Base-by-base conservation (phyloP, 2,329 filamentous ascomycete genomes). In the Gaeumannomyces sp. region DNA sequence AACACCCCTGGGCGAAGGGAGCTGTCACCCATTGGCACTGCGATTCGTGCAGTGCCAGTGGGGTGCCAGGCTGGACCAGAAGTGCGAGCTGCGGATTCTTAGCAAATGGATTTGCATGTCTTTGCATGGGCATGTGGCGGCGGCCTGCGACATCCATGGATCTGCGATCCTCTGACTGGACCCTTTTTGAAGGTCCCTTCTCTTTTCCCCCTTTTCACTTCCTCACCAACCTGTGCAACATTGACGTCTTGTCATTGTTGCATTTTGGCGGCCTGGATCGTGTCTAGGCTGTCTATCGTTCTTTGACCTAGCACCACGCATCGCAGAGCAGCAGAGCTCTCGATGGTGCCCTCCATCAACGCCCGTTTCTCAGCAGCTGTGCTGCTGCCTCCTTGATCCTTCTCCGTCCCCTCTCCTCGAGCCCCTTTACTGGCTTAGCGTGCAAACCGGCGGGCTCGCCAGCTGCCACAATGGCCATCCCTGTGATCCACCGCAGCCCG, bases 401-500 rank as follows among this genome's bases (percentile, higher is more conserved):
- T 7, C 57, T 14, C 11, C 57, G 5, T 59, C 56, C n/a, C 13
- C 6, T n/a, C 56, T n/a, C 53, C 29, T 29, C 33, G 33, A 35
- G 2, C 33, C 53, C 19, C 19, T n/a, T 57, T 58, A 10, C n/a
- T 27, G 8, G 7, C 58, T 60, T 13, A 10, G 33, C 33, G 10
- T 35, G 33, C 33, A 35, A 35, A 11, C 33, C 11, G 33, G 33
- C 33, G 33, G 58, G 19, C 38, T 45, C 38, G 38, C 38, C 14
- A 16, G 45, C 19, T 53, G 45, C 45, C 45, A 63, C 27, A 53
- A 58, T 63, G 62, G 33, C 53, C 53, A 59, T 63, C 13, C 33
- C 58, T 11, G n/a, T 31, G 31, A n/a, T 58, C 57, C 62, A 33
- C 33, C 62, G 62, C 16, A 45, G 33, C 19, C 29, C 53, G 31